Evolutionary conservation across 495 filamentous ascomycete genomes (phyloP).

Genomic region (Penicillium lagena): DNA sequence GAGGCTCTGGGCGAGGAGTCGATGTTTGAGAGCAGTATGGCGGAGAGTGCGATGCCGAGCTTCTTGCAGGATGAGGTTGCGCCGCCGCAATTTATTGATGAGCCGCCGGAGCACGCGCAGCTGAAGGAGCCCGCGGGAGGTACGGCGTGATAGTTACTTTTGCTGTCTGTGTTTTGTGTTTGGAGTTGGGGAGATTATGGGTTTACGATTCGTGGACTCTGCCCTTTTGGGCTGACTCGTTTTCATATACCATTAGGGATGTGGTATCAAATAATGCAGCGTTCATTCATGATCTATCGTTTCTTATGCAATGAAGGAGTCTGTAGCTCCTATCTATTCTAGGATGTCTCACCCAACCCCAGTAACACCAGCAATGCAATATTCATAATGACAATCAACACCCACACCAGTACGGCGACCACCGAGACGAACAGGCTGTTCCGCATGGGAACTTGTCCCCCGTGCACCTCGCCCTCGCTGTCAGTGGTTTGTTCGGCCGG

Average conservation of each 20-base stretch:
- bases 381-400: slow-evolving; percentile 67
- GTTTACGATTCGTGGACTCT: too few species aligned
- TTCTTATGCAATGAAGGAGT: not conserved
- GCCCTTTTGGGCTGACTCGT: too few species aligned
- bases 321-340: not conserved
- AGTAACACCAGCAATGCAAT: slow-evolving; percentile 63
- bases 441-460: slow-evolving; percentile 46
- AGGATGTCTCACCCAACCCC: slow-evolving; percentile 48
- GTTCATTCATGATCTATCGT: not conserved
- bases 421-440: slow-evolving; percentile 54
- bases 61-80: slow-evolving; percentile 80
- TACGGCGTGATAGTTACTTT: slow-evolving; percentile 17
- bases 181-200: too few species aligned
- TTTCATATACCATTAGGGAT: too few species aligned
- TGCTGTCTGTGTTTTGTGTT: too few species aligned
- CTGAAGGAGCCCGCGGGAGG: slow-evolving; percentile 63
- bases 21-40: slow-evolving; percentile 59
- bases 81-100: slow-evolving; percentile 84
- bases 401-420: slow-evolving; percentile 56
- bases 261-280: not conserved
- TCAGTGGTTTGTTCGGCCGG: slow-evolving; percentile 19
- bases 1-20: slow-evolving; percentile 91
- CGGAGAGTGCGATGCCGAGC: slow-evolving; percentile 62
- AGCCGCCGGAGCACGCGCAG: slow-evolving; percentile 63
- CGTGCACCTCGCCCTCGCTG: slow-evolving; percentile 16